Evolutionary conservation across 1,284 basidiomycete genomes (phyloP), one percentile per base, ranked within the genome.

Genomic region (Tylopilus orsonianus): DNA sequence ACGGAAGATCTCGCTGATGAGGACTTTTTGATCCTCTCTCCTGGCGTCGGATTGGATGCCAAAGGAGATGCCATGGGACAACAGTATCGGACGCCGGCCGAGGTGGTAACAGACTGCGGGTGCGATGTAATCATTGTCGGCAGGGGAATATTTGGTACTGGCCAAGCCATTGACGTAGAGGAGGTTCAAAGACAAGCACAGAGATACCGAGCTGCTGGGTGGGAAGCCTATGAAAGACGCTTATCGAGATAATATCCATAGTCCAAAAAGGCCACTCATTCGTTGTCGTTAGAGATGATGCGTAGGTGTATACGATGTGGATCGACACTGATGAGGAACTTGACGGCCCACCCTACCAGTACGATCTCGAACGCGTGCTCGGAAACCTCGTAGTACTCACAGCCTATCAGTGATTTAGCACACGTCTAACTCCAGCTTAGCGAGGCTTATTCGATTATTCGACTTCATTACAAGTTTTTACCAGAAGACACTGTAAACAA

Each of bases 121-220:
- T 93, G 92, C 67, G 97, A 99, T 72, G 81, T 99, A 23, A 99
- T 99, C 64, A 99, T 99, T 56, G 97, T 99, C 32, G 97, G 97
- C 13, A 76, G 97, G 49, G 97, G 96, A 0, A 88, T 99, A 44
- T 97, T 97, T 68, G 93, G 92, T 14, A 81, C 81, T 51, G 80
- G 83, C 33, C 72, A 79, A 35, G 75, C 80, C 8, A 72, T 80
- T 13, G 74, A 79, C 18, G 79, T 85, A 36, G 74, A 78, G 24
- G 73, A 77, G 48, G 83, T 88, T 34, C 74, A 75, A 56, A 73
- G 72, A 36, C 88, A 93, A 65, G 93, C 93, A 5, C 81, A 90
- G 67, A 77, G 85, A 61, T 99, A 99, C 68, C 81, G 80, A 64
- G 70, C 74, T 48, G 93, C 87, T 55, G 96, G 96, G 0, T 99